Evolutionary conservation across 768 basidiomycete genomes (phyloP).

Genomic region (Naganishia friedmannii): DNA sequence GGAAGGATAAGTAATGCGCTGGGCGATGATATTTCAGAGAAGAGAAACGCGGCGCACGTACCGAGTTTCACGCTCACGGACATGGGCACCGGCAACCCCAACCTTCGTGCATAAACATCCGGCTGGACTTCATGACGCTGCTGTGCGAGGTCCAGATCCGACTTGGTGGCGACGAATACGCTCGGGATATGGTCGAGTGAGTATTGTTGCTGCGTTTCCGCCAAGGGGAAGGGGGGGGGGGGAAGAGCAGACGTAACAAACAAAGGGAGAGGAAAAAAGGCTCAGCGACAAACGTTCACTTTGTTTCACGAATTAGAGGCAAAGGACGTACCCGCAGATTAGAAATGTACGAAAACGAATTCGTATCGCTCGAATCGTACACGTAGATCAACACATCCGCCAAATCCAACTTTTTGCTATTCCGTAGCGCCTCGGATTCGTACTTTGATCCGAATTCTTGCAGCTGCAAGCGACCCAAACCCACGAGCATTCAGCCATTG

Average conservation of each 20-base stretch:
- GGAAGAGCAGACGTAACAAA: too few relatives aligned
- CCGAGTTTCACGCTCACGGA: slow-evolving; percentile 85
- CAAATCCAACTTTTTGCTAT: slow-evolving; percentile 82
- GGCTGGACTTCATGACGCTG: slow-evolving; percentile 97
- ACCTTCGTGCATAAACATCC: slow-evolving; percentile 87
- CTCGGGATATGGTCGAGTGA: slow-evolving; percentile 91
- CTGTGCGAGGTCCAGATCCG: slow-evolving; percentile 91
- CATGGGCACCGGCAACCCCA: slow-evolving; percentile 88
- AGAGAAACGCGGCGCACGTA: slow-evolving; percentile 74
- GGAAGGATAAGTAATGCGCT: neutral
- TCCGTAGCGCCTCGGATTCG: slow-evolving; percentile 83
- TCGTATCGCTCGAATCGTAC: slow-evolving; percentile 95
- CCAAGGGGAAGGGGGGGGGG: too few relatives aligned
- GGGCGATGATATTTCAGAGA: slow-evolving; percentile 35
- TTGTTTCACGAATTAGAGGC: too few relatives aligned
- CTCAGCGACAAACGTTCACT: neutral
- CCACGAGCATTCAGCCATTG: too few relatives aligned
- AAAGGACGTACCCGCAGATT: slow-evolving; percentile 73
- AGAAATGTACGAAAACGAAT: slow-evolving; percentile 97
- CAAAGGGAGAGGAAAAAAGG: neutral
- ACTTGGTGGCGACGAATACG: slow-evolving; percentile 97
- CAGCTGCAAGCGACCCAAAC: slow-evolving; percentile 59
- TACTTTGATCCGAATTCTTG: slow-evolving; percentile 97
- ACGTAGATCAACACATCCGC: slow-evolving; percentile 95
- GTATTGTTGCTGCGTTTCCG: slow-evolving; percentile 78